Conservation (phyloP, 2,329 filamentous ascomycete genomes). For the Phaeosphaeriaceae sp. region DNA sequence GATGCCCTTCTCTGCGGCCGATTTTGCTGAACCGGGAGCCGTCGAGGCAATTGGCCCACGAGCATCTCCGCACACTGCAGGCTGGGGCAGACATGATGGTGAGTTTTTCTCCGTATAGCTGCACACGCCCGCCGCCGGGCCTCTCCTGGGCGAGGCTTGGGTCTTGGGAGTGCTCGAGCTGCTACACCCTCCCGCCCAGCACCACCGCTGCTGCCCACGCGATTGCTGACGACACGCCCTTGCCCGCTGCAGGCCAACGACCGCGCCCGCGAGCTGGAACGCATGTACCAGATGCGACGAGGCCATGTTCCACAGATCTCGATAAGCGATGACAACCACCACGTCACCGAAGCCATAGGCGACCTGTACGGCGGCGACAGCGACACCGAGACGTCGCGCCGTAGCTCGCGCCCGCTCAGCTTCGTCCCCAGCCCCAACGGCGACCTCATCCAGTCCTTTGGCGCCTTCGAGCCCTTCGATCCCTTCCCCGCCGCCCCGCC, state of each 20-base stretch:
- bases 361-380: constrained; percentile 87
- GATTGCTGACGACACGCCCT: constrained; percentile 36
- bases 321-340: constrained; percentile 88
- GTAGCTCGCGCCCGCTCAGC: constrained; percentile 73
- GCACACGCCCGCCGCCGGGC: constrained; percentile 2
- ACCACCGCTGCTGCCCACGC: not conserved
- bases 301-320: constrained; percentile 68
- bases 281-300: constrained; percentile 59
- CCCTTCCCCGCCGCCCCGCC: constrained; percentile 49
- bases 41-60: constrained; percentile 22
- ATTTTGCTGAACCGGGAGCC: constrained; percentile 20
- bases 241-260: constrained; percentile 44
- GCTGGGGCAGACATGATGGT: constrained; percentile 30
- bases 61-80: constrained; percentile 24
- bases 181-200: not conserved
- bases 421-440: constrained; percentile 69
- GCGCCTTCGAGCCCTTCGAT: constrained; percentile 36
- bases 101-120: constrained; percentile 18
- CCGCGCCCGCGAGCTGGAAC: constrained; percentile 55
- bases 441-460: constrained; percentile 51
- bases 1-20: constrained; percentile 15
- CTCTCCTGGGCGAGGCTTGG: constrained; percentile 12
- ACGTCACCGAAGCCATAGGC: constrained; percentile 92
- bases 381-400: constrained; percentile 59
- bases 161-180: constrained; percentile 1